These are phyloP conservation scores for Tuber aestivum DNA, from an alignment of 495 filamentous ascomycete species.

Conservation along the genomic window DNA sequence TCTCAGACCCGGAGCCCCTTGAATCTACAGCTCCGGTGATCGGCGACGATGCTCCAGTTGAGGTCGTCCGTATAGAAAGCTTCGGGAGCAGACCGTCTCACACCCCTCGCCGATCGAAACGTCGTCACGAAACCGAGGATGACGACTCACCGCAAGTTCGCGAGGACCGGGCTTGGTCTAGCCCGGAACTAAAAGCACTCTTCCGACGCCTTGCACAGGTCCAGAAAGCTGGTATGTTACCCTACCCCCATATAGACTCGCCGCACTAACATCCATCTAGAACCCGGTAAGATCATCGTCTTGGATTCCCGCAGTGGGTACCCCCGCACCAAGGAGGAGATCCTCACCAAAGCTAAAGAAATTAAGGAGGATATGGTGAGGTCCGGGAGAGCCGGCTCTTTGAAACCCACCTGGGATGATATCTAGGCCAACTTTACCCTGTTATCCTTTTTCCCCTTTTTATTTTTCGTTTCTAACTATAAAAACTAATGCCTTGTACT, in stretches of 20 bases:
- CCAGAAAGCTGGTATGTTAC: neutral
- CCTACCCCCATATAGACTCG: neutral
- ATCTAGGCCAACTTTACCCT: neutral
- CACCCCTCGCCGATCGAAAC: neutral
- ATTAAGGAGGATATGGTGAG: neutral
- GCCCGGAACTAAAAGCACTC: neutral
- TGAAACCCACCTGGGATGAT: neutral
- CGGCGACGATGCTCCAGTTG: neutral
- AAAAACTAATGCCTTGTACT: neutral
- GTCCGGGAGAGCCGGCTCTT: conserved; percentile 1
- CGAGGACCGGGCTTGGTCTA: neutral
- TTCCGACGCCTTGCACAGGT: neutral
- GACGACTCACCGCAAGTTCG: neutral
- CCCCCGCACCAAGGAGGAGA: conserved; percentile 2
- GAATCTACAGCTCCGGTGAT: neutral
- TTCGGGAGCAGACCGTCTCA: neutral
- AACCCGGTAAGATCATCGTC: neutral
- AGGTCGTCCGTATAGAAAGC: neutral
- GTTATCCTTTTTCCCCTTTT: neutral
- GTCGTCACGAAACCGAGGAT: neutral
- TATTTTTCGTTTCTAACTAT: neutral
- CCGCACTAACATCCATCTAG: neutral
- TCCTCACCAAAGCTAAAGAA: conserved; percentile 4
- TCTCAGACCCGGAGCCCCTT: neutral
- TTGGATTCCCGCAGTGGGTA: neutral